Conservation (phyloP, 306 rosid species). For the Prunus kanzakura region DNA sequence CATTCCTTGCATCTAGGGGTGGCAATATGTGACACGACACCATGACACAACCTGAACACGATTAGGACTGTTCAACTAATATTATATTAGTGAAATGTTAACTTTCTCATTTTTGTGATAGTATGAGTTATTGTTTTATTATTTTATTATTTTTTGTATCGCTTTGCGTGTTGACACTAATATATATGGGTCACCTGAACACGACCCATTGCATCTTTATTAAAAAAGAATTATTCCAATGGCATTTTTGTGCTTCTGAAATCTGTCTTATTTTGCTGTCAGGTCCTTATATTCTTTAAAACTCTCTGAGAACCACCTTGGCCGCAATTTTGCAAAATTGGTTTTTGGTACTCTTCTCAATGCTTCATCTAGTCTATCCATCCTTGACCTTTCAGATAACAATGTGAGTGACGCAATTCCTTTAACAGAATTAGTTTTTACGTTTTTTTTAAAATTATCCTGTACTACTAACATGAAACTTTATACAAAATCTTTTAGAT, state of each 20-base stretch:
- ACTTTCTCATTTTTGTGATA: no score
- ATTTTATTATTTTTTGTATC: no score
- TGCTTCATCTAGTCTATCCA: slow-evolving; percentile 62
- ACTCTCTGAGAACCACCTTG: slow-evolving; percentile 52
- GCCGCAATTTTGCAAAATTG: slow-evolving; percentile 52
- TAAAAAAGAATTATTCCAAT: neutral
- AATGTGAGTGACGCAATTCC: slow-evolving; percentile 49
- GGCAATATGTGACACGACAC: no score
- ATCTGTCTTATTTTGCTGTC: slow-evolving; percentile 21
- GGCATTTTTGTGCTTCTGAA: slow-evolving; percentile 14
- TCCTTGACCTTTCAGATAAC: slow-evolving; percentile 86
- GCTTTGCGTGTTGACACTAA: no score
- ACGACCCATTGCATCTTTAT: neutral
- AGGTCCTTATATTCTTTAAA: slow-evolving; percentile 73
- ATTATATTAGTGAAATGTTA: no score
- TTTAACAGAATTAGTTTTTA: slow-evolving; percentile 1
- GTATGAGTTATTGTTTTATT: no score
- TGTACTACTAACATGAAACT: slow-evolving; percentile 26
- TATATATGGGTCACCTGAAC: no score
- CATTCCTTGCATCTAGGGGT: neutral
- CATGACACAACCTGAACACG: no score
- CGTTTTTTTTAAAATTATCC: neutral
- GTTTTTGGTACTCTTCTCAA: slow-evolving; percentile 58
- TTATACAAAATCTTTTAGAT: slow-evolving; percentile 48
- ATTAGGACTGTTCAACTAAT: no score